Percentiles rank a stretch among this genome's conserved stretches.
These are phyloP conservation scores for Magnusiomyces paraingens DNA, from an alignment of 1,139 yeast species.

Conservation along the genomic window DNA sequence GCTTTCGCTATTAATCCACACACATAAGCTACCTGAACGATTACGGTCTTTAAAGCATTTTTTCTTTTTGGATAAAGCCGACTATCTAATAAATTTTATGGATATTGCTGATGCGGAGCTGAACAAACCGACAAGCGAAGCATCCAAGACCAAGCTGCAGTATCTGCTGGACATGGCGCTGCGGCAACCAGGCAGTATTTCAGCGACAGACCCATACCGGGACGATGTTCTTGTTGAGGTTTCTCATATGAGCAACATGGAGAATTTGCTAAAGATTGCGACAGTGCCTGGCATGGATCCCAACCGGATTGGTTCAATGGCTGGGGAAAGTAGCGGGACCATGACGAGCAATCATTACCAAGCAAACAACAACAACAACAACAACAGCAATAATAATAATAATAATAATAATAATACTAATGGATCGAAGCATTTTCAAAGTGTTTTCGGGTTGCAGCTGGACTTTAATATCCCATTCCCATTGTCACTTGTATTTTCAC, in stretches of 20 bases:
- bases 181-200: conserved; percentile 38
- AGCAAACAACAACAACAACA: background rate
- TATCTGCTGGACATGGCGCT: conserved; percentile 36
- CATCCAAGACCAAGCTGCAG: conserved; percentile 39
- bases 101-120: conserved; percentile 38
- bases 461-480: conserved; percentile 81
- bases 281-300: conserved; percentile 61
- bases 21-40: conserved; percentile 46
- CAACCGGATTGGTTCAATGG: conserved; percentile 19
- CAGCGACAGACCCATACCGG: conserved; percentile 35
- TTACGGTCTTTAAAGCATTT: conserved; percentile 42
- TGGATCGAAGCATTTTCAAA: conserved; percentile 27
- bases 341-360: too few species aligned
- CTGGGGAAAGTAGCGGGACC: too few species aligned
- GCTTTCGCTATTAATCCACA: conserved; percentile 52
- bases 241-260: conserved; percentile 38
- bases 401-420: too few species aligned
- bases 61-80: conserved; percentile 51
- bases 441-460: conserved; percentile 55
- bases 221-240: conserved; percentile 34
- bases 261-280: conserved; percentile 58
- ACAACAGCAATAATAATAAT: background rate
- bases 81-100: conserved; percentile 43
- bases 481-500: conserved; percentile 62
- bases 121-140: conserved; percentile 34